Conservation (phyloP, 768 basidiomycete genomes). For the Trametes maxima region DNA sequence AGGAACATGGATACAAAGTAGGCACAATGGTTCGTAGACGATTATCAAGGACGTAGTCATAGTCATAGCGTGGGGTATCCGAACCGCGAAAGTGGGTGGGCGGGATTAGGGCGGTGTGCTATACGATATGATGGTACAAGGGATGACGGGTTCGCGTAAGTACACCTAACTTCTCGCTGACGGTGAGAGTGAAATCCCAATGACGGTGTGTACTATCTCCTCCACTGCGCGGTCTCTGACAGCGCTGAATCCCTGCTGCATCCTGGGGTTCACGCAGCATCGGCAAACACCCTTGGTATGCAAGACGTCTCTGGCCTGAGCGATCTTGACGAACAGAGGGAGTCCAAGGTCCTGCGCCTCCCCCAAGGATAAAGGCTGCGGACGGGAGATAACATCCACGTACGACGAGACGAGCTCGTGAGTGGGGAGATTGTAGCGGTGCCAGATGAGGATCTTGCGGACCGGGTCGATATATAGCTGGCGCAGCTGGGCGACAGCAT, state of each 20-base stretch:
- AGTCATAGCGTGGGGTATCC: too few relatives aligned
- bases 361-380: constrained; percentile 1
- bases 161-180: not conserved
- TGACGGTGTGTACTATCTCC: not conserved
- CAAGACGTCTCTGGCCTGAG: constrained; percentile 10
- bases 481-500: constrained; percentile 9
- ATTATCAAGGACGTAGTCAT: too few relatives aligned
- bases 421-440: constrained; percentile 10
- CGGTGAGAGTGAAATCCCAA: not conserved
- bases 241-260: not conserved
- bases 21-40: too few relatives aligned
- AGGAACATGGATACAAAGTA: too few relatives aligned
- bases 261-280: not conserved
- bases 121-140: not conserved
- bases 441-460: constrained; percentile 20
- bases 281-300: constrained; percentile 12
- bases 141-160: not conserved
- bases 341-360: constrained; percentile 18
- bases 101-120: too few relatives aligned
- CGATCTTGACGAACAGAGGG: constrained; percentile 7
- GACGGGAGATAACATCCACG: constrained; percentile 16
- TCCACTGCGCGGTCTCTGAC: not conserved
- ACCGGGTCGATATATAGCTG: constrained; percentile 14
- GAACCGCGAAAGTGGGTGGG: too few relatives aligned
- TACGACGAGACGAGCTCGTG: constrained; percentile 16